phyloP scores from a whole-genome alignment of 1,284 basidiomycete species.

The Tylopilus sp. region DNA sequence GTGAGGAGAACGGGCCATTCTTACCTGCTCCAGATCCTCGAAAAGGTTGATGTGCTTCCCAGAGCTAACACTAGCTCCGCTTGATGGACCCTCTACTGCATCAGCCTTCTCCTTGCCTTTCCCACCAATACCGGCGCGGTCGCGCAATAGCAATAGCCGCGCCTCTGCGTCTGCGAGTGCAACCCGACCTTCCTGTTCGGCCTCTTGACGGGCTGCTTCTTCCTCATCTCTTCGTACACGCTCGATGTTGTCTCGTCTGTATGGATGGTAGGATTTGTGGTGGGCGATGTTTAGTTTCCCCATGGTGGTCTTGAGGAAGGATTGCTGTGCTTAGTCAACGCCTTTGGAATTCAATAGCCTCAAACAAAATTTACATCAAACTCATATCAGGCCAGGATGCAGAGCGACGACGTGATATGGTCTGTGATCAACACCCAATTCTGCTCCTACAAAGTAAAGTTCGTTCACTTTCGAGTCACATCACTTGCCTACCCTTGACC shows the following conservation, averaged over 20 bases:
- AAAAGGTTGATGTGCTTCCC: conserved; percentile 80
- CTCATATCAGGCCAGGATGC: conserved; percentile 56
- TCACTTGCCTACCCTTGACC: conserved; percentile 12
- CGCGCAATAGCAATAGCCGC: conserved; percentile 73
- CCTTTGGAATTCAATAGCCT: no score
- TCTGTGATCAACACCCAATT: conserved; percentile 94
- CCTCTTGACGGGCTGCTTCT: conserved; percentile 65
- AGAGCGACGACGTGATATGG: conserved; percentile 98
- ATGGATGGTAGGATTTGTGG: conserved; percentile 92
- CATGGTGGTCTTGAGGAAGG: conserved; percentile 53
- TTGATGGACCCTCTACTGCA: conserved; percentile 37
- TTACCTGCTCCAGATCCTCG: conserved; percentile 75
- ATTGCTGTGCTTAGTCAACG: conserved; percentile 22
- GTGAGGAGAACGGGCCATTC: conserved; percentile 21
- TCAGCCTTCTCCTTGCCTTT: conserved; percentile 71
- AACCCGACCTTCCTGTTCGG: conserved; percentile 71
- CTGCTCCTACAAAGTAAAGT: conserved; percentile 99
- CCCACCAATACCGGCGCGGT: conserved; percentile 61
- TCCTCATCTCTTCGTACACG: conserved; percentile 84
- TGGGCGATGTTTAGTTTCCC: conserved; percentile 89
- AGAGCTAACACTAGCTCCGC: conserved; percentile 40
- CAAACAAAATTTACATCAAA: neutral
- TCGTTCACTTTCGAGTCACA: conserved; percentile 44
- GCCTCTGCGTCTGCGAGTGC: conserved; percentile 85
- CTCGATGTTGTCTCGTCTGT: conserved; percentile 86